Evolutionary conservation across 768 basidiomycete species (phyloP).

Genomic region (Dioszegia crocea): DNA sequence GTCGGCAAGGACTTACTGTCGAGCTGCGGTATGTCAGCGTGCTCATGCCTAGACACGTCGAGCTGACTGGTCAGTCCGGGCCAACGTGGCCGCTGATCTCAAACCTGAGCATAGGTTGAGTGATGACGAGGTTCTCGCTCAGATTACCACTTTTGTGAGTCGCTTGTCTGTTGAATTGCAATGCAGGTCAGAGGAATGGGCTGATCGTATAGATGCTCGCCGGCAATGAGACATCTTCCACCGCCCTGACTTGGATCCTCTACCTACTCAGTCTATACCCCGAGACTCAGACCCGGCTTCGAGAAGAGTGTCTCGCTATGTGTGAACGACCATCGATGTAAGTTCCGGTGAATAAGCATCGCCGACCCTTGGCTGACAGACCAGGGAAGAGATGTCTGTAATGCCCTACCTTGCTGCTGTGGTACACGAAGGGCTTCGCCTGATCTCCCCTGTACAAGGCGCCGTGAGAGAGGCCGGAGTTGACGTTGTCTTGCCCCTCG

Average conservation of each 20-base stretch:
- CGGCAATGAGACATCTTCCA: constrained; percentile 80
- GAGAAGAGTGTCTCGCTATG: constrained; percentile 60
- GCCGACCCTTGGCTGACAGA: neutral
- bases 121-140: constrained; percentile 61
- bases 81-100: constrained; percentile 62
- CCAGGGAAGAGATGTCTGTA: constrained; percentile 57
- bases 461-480: constrained; percentile 30
- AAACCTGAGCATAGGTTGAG: constrained; percentile 64
- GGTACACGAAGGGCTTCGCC: constrained; percentile 47
- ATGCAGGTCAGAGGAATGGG: neutral
- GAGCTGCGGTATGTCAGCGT: constrained; percentile 40
- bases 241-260: constrained; percentile 80
- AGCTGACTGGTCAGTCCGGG: constrained; percentile 60
- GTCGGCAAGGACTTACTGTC: constrained; percentile 72
- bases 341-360: constrained; percentile 10
- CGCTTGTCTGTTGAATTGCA: neutral
- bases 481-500: constrained; percentile 36
- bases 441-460: constrained; percentile 35
- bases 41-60: neutral
- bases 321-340: constrained; percentile 46
- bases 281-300: constrained; percentile 64
- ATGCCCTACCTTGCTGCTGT: constrained; percentile 74
- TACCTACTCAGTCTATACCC: constrained; percentile 67
- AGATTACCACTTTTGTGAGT: constrained; percentile 41
- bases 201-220: constrained; percentile 40